Evolutionary conservation across 192 early-diverging fungal species (phyloP).

Genomic region (Helicostylum pulchrum): DNA sequence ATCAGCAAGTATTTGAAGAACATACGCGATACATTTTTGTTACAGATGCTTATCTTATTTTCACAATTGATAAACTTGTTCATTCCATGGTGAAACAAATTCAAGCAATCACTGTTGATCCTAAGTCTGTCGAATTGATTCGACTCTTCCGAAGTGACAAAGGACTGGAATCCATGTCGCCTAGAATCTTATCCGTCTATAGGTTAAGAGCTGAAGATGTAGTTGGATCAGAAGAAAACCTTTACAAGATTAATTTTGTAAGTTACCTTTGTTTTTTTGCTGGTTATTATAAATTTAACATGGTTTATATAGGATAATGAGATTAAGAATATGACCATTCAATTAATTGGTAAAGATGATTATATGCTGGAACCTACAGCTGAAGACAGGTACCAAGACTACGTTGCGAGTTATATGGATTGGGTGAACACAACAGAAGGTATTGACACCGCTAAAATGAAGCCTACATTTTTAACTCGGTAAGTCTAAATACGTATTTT

Average conservation of each 20-base stretch:
- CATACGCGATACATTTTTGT: constrained; percentile 80
- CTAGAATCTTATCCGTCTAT: constrained; percentile 31
- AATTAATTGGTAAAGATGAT: constrained; percentile 22
- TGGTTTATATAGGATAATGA: constrained; percentile 42
- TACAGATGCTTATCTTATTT: constrained; percentile 84
- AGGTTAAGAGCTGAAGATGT: constrained; percentile 34
- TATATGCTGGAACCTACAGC: constrained; percentile 73
- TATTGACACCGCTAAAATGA: constrained; percentile 48
- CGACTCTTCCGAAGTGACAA: constrained; percentile 61
- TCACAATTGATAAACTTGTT: constrained; percentile 88
- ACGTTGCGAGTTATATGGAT: constrained; percentile 92
- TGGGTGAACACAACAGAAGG: constrained; percentile 77
- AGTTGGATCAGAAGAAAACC: constrained; percentile 38
- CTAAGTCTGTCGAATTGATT: constrained; percentile 63
- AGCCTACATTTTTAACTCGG: constrained; percentile 75
- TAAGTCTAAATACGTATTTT: constrained; percentile 33
- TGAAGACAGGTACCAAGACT: constrained; percentile 94
- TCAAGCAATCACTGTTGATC: constrained; percentile 49
- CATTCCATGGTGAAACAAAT: constrained; percentile 76
- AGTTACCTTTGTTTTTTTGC: neutral
- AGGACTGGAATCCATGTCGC: constrained; percentile 35
- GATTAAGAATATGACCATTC: constrained; percentile 80
- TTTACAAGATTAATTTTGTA: constrained; percentile 39
- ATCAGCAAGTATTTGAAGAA: constrained; percentile 84
- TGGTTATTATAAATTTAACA: neutral